Evolutionary conservation across 1,284 basidiomycete genomes (phyloP).

Genomic region (Ceratobasidium sp.): DNA sequence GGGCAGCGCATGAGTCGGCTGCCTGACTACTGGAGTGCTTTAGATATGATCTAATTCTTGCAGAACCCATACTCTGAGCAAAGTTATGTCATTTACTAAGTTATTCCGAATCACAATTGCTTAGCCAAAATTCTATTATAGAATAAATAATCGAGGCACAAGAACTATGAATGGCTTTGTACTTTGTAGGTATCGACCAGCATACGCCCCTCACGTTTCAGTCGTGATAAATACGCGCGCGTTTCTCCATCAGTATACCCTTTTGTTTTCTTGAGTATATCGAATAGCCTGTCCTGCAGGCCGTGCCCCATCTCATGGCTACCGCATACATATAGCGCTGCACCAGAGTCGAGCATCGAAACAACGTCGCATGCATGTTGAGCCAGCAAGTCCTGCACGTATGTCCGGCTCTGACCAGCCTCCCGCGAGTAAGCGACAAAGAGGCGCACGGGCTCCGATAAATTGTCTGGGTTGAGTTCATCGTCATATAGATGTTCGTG

Average conservation of each 20-base stretch:
- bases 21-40: no score
- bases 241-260: constrained; percentile 7
- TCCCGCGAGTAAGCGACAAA: constrained; percentile 19
- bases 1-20: no score
- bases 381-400: constrained; percentile 20
- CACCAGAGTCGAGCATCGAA: constrained; percentile 20
- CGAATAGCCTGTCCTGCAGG: constrained; percentile 12
- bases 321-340: constrained; percentile 27
- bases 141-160: no score
- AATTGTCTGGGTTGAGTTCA: constrained; percentile 1
- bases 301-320: constrained; percentile 23
- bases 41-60: no score
- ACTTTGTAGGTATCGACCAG: constrained; percentile 23
- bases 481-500: constrained; percentile 26
- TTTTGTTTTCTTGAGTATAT: not conserved
- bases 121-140: no score
- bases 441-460: constrained; percentile 5
- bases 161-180: no score
- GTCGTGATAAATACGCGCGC: not conserved
- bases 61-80: no score
- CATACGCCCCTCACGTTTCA: constrained; percentile 25
- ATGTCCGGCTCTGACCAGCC: constrained; percentile 9
- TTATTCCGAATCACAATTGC: no score
- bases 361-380: constrained; percentile 13
- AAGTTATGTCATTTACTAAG: no score